These are phyloP conservation scores for Arthrinium puccinioides DNA, from an alignment of 2,329 filamentous ascomycete genomes.

Conservation along the genomic window DNA sequence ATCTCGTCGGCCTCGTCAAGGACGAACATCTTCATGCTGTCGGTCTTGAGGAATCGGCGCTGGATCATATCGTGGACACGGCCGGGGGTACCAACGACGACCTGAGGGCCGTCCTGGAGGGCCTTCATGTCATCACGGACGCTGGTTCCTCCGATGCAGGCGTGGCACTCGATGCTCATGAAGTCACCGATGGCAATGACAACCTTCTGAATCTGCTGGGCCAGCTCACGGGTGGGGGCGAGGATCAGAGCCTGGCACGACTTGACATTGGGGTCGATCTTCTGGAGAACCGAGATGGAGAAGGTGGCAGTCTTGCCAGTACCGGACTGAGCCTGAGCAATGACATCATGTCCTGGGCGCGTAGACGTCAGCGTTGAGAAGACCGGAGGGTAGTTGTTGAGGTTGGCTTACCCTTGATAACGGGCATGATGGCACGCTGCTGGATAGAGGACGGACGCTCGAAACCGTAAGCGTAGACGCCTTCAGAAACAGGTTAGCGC, in stretches of 20 bases:
- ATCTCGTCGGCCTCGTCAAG: conserved; percentile 99
- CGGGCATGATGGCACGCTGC: conserved; percentile 99
- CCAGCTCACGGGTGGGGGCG: conserved; percentile 94
- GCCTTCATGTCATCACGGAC: conserved; percentile 99
- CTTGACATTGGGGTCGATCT: conserved; percentile 93
- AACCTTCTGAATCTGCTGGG: conserved; percentile 99
- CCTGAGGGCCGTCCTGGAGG: conserved; percentile 89
- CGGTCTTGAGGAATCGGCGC: conserved; percentile 92
- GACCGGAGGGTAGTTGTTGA: neutral
- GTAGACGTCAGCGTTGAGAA: neutral
- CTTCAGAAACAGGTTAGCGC: conserved; percentile 29
- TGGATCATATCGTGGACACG: conserved; percentile 99
- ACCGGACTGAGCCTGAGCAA: conserved; percentile 98
- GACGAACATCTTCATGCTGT: conserved; percentile 99
- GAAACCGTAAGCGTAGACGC: conserved; percentile 99
- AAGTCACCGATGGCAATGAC: conserved; percentile 98
- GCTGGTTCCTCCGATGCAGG: conserved; percentile 97
- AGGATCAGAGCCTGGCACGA: conserved; percentile 97
- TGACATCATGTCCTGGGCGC: conserved; percentile 81
- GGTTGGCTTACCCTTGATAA: conserved; percentile 81
- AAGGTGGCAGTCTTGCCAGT: conserved; percentile 99
- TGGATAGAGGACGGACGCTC: conserved; percentile 99
- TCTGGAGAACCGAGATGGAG: conserved; percentile 98
- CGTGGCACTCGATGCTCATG: conserved; percentile 99
- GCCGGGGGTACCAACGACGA: conserved; percentile 95